Evolutionary conservation across 805 yeast species (phyloP).

Genomic region (Wickerhamomyces chaumierensis): DNA sequence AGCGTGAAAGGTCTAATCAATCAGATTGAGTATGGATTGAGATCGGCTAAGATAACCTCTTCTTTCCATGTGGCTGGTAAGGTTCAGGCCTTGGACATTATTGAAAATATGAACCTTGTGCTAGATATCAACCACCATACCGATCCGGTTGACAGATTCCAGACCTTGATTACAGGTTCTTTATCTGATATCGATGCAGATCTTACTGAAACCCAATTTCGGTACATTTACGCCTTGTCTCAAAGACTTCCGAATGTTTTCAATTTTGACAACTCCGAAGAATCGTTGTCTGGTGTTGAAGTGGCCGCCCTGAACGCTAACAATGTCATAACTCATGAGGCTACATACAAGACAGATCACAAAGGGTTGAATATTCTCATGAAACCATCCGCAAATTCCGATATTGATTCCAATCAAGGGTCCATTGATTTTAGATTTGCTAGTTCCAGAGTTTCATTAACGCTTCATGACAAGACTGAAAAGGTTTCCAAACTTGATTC

Average conservation of each 20-base stretch:
- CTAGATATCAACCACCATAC: slow-evolving; percentile 51
- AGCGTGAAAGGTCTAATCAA: slow-evolving; percentile 30
- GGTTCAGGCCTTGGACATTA: slow-evolving; percentile 38
- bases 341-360: slow-evolving; percentile 15
- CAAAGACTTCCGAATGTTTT: slow-evolving; percentile 47
- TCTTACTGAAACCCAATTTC: slow-evolving; percentile 64
- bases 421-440: slow-evolving; percentile 39
- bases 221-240: slow-evolving; percentile 42
- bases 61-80: slow-evolving; percentile 36
- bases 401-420: slow-evolving; percentile 14
- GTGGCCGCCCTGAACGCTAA: slow-evolving; percentile 61
- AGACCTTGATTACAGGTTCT: slow-evolving; percentile 40
- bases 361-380: background rate
- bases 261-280: slow-evolving; percentile 26
- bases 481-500: slow-evolving; percentile 23
- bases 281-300: slow-evolving; percentile 39
- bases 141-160: slow-evolving; percentile 28
- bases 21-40: slow-evolving; percentile 53
- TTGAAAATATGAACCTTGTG: slow-evolving; percentile 50
- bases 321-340: slow-evolving; percentile 27
- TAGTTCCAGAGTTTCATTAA: slow-evolving; percentile 53
- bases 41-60: slow-evolving; percentile 62
- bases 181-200: slow-evolving; percentile 53
- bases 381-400: slow-evolving; percentile 2
- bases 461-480: slow-evolving; percentile 44